A percentile compares a stretch with the other conserved stretches of the same genome.
phyloP scores from a whole-genome alignment of 2,329 filamentous ascomycete species.

The Ophiobolus disseminans region DNA sequence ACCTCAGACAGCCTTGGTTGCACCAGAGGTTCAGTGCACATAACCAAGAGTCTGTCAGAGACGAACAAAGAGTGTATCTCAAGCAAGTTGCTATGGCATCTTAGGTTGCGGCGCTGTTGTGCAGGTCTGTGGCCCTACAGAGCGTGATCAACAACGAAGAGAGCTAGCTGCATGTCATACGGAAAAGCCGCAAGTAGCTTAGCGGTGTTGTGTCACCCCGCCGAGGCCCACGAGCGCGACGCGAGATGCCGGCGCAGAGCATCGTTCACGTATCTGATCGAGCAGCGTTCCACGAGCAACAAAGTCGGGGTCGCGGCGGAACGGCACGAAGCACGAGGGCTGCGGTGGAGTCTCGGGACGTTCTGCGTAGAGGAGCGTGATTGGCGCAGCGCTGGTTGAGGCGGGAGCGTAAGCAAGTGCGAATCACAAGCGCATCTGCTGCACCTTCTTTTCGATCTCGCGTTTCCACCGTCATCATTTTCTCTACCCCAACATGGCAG shows the following conservation, averaged over 20 bases:
- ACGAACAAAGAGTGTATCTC: too few relatives aligned
- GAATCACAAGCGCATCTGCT: background rate
- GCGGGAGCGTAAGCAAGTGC: background rate
- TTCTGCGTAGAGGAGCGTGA: background rate
- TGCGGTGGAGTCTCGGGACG: background rate
- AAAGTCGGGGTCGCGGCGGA: background rate
- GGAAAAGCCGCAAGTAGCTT: too few relatives aligned
- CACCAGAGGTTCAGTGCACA: too few relatives aligned
- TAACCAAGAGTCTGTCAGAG: too few relatives aligned
- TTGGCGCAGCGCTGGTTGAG: background rate
- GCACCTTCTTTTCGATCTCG: background rate
- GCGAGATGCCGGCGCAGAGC: background rate
- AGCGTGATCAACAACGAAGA: too few relatives aligned
- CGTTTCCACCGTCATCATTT: background rate
- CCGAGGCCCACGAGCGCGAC: background rate
- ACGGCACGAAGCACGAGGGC: background rate
- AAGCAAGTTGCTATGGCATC: too few relatives aligned
- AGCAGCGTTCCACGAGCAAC: background rate
- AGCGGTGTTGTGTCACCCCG: background rate
- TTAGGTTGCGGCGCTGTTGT: too few relatives aligned
- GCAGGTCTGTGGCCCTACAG: too few relatives aligned
- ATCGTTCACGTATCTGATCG: background rate
- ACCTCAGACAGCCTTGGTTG: too few relatives aligned
- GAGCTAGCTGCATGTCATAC: too few relatives aligned
- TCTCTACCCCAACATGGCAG: constrained; percentile 12